Evolutionary conservation across 148 eudicot genomes (phyloP).

Genomic region (Silene uniflora): DNA sequence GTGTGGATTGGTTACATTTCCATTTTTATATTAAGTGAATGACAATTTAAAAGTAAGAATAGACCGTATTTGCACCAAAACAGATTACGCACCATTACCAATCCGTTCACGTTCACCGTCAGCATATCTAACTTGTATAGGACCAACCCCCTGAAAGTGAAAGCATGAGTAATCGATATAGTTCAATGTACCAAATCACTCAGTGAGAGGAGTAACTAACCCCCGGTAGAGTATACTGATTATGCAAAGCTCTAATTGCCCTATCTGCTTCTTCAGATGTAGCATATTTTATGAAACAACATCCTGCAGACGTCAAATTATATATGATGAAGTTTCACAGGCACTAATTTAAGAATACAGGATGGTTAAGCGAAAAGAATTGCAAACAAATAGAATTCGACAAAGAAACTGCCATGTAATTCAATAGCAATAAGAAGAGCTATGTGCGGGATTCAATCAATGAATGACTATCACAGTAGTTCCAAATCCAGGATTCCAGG

Average conservation of each 20-base stretch:
- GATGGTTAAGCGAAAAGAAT: neutral
- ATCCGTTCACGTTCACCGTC: constrained; percentile 97
- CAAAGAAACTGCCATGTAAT: neutral
- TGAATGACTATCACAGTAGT: neutral
- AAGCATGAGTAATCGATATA: constrained; percentile 7
- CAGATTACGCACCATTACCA: constrained; percentile 47
- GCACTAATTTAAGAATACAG: constrained; percentile 17
- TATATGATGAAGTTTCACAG: constrained; percentile 30
- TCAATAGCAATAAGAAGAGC: neutral
- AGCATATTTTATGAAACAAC: constrained; percentile 92
- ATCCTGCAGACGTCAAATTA: constrained; percentile 71
- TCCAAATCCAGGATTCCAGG: neutral
- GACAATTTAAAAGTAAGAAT: neutral
- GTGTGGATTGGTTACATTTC: neutral
- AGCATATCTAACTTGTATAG: constrained; percentile 97
- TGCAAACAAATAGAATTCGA: neutral
- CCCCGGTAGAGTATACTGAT: constrained; percentile 86
- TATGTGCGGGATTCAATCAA: neutral
- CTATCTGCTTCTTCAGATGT: constrained; percentile 89
- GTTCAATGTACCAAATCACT: constrained; percentile 3
- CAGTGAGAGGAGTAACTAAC: constrained; percentile 36
- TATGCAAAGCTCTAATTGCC: constrained; percentile 83
- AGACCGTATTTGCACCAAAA: constrained; percentile 3
- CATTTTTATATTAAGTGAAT: neutral
- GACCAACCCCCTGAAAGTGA: constrained; percentile 69